These are phyloP conservation scores for Senna tora DNA, from an alignment of 306 rosid genomes.

Conservation along the genomic window DNA sequence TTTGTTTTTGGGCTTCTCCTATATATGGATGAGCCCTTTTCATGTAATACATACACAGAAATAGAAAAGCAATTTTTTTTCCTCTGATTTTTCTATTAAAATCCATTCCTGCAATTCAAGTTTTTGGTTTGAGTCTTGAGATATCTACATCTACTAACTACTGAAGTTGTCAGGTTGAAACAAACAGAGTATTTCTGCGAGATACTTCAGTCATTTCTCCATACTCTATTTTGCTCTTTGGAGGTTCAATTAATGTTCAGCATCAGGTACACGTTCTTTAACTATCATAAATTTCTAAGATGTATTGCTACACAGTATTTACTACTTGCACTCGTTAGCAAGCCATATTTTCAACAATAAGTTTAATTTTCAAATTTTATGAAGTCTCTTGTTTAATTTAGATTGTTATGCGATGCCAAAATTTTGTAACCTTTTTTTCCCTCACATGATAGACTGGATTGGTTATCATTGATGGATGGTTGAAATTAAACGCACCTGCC, in stretches of 20 bases:
- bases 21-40: no score
- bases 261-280: constrained; percentile 69
- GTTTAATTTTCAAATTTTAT: not conserved
- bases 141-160: constrained; percentile 21
- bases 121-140: constrained; percentile 19
- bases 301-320: not conserved
- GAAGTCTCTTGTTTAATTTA: not conserved
- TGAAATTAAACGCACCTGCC: constrained; percentile 91
- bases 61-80: no score
- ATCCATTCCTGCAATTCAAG: constrained; percentile 19
- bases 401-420: constrained; percentile 16
- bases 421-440: constrained; percentile 10
- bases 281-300: not conserved
- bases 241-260: constrained; percentile 83
- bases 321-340: not conserved
- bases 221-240: constrained; percentile 89
- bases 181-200: constrained; percentile 78
- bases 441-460: constrained; percentile 61
- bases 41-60: no score
- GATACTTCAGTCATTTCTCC: constrained; percentile 87
- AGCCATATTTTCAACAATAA: not conserved
- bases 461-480: constrained; percentile 89
- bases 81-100: not conserved
- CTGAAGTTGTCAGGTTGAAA: constrained; percentile 72
- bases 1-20: no score